Conservation (phyloP, 257 asterid genomes). For the Salvia miltiorrhiza region DNA sequence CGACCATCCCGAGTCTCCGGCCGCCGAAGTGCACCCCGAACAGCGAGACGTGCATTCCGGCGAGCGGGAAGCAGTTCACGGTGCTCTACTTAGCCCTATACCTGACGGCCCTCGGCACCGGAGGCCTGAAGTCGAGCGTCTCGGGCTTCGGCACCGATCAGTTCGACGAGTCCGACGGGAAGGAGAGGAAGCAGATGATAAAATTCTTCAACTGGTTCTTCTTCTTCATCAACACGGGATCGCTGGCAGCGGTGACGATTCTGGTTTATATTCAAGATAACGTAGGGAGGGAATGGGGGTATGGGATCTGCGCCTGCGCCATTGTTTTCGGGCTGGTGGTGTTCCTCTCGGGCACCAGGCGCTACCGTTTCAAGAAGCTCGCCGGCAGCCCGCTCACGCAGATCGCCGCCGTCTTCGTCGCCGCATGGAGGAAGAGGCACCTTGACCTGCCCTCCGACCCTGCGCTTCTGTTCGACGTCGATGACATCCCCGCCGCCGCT, state of each 20-base stretch:
- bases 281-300: slow-evolving; percentile 74
- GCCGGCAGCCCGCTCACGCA: slow-evolving; percentile 74
- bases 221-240: slow-evolving; percentile 67
- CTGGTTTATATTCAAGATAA: slow-evolving; percentile 76
- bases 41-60: slow-evolving; percentile 50
- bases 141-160: slow-evolving; percentile 91
- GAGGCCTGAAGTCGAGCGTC: slow-evolving; percentile 82
- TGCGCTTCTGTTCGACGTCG: slow-evolving; percentile 34
- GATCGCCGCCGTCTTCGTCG: slow-evolving; percentile 61
- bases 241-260: slow-evolving; percentile 69
- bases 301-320: slow-evolving; percentile 77
- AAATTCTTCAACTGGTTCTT: slow-evolving; percentile 89
- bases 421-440: slow-evolving; percentile 55
- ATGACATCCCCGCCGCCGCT: slow-evolving; percentile 26
- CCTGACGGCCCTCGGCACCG: slow-evolving; percentile 83
- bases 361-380: slow-evolving; percentile 74
- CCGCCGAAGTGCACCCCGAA: slow-evolving; percentile 65
- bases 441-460: slow-evolving; percentile 56
- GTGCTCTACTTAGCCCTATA: slow-evolving; percentile 62
- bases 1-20: slow-evolving; percentile 56
- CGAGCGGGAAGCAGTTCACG: slow-evolving; percentile 47
- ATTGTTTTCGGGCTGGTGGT: slow-evolving; percentile 45
- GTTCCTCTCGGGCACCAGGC: slow-evolving; percentile 54
- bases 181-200: slow-evolving; percentile 54
- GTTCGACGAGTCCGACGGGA: slow-evolving; percentile 61